Evolutionary conservation across 495 filamentous ascomycete genomes (phyloP), one percentile per base, ranked within the genome.

Genomic region (Cryomyces antarcticus): DNA sequence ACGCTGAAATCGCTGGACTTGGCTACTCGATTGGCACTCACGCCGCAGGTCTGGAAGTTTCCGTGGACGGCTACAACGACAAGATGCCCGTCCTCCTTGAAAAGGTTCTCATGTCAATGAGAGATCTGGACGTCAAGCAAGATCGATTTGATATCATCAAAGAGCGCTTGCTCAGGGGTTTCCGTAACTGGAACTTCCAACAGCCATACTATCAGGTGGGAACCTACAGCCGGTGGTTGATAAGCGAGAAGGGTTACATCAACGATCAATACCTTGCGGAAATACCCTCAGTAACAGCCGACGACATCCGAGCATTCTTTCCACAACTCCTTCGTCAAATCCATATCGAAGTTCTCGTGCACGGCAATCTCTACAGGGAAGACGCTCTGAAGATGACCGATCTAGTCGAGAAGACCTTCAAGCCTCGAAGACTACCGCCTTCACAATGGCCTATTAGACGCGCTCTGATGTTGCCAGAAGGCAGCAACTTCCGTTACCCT

Each of bases 281-380:
- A 50, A 56, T 95, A 13, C 73, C 77, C 27, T 66, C 69, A 39
- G 69, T 94, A 41, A 80, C 80, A 2, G 65, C 75, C 5, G 73
- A 80, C 6, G 81, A 83, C 45, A 71, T 96, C 7, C 65, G 74
- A 28, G 61, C 60, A 13, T 95, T 94, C 66, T 80, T 79, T 54
- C 80, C 80, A 27, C 74, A 87, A 48, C 57, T 94, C 34, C 66
- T 96, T 30, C 70, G 72, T 28, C 87, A 95, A 56, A 68, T 83
- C 49, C 80, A 93, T 50, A 79, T 95, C 49, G 92, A 99, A 55
- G 67, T 80, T 5, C 69, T 93, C 41, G 78, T 77, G 12, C 89
- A 96, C 48, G 89, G 89, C 47, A 99, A 99, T 58, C 57, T 99
- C 13, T 82, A 92, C 68, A 93, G 88, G 59, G 87, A 96, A 59